Percentiles rank a stretch among this genome's conserved stretches.
Evolutionary conservation across 2,329 filamentous ascomycete genomes (phyloP).

Genomic region (Alternaria tenuissima): DNA sequence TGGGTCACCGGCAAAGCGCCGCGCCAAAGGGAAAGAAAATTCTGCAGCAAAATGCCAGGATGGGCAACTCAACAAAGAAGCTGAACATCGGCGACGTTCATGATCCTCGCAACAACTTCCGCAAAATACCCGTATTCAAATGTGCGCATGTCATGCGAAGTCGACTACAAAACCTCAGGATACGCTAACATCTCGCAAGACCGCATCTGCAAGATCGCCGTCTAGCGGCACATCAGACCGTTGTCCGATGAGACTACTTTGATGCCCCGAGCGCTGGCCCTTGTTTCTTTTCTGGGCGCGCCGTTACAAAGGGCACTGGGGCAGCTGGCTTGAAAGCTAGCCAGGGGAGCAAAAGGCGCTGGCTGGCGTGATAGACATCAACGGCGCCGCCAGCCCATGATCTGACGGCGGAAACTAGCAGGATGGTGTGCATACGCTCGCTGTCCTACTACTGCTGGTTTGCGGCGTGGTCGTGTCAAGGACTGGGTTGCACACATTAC

Average conservation of each 20-base stretch:
- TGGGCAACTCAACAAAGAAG: conserved; percentile 16
- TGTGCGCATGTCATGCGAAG: background rate
- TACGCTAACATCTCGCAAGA: conserved; percentile 32
- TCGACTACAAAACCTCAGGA: conserved; percentile 1
- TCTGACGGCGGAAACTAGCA: conserved; percentile 50
- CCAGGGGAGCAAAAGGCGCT: conserved; percentile 28
- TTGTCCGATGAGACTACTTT: conserved; percentile 30
- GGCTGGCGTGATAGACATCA: conserved; percentile 30
- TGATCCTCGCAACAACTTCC: conserved; percentile 1
- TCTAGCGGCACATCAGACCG: conserved; percentile 36
- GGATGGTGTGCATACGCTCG: conserved; percentile 31
- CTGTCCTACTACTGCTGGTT: conserved; percentile 29
- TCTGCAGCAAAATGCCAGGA: conserved; percentile 12
- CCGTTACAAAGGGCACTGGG: conserved; percentile 20
- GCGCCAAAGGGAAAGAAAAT: conserved; percentile 15
- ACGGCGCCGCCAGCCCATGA: conserved; percentile 31
- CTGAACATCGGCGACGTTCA: conserved; percentile 4
- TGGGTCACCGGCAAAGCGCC: conserved; percentile 13
- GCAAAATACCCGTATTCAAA: background rate
- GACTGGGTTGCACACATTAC: conserved; percentile 33
- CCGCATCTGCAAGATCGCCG: conserved; percentile 35
- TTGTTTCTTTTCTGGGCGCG: conserved; percentile 23
- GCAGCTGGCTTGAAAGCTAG: conserved; percentile 24
- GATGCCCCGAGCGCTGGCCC: conserved; percentile 9
- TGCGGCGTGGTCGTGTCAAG: conserved; percentile 35